phyloP scores from a whole-genome alignment of 768 basidiomycete genomes.

The Filobasidium floriforme region DNA sequence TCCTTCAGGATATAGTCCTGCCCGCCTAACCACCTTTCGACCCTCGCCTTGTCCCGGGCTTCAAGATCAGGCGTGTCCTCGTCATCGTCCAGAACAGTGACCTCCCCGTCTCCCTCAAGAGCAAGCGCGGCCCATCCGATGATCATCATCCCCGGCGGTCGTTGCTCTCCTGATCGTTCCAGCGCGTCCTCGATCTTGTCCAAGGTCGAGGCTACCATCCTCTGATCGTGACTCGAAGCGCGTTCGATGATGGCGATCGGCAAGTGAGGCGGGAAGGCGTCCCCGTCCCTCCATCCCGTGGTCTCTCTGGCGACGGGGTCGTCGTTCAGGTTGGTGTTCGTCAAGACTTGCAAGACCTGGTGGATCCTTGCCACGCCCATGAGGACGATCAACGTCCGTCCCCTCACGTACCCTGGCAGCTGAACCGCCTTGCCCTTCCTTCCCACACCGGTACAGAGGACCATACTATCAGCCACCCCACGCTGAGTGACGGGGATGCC shows the following conservation, averaged over 20 bases:
- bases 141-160: slow-evolving; percentile 93
- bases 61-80: slow-evolving; percentile 41
- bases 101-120: slow-evolving; percentile 64
- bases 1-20: slow-evolving; percentile 25
- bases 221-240: slow-evolving; percentile 87
- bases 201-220: slow-evolving; percentile 71
- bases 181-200: slow-evolving; percentile 62
- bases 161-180: slow-evolving; percentile 69
- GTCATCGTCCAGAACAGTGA: slow-evolving; percentile 57
- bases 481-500: slow-evolving; percentile 92
- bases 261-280: slow-evolving; percentile 61
- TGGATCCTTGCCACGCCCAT: slow-evolving; percentile 89
- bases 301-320: slow-evolving; percentile 7
- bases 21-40: slow-evolving; percentile 27
- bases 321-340: slow-evolving; percentile 20
- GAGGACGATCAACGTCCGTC: slow-evolving; percentile 70
- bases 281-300: slow-evolving; percentile 50
- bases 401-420: slow-evolving; percentile 79
- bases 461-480: slow-evolving; percentile 80
- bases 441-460: slow-evolving; percentile 91
- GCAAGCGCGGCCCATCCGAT: slow-evolving; percentile 85
- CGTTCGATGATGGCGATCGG: slow-evolving; percentile 93
- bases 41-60: slow-evolving; percentile 42
- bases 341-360: slow-evolving; percentile 62
- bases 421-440: slow-evolving; percentile 70